Conservation (phyloP, 495 filamentous ascomycete species). For the Xylaria sp. region DNA sequence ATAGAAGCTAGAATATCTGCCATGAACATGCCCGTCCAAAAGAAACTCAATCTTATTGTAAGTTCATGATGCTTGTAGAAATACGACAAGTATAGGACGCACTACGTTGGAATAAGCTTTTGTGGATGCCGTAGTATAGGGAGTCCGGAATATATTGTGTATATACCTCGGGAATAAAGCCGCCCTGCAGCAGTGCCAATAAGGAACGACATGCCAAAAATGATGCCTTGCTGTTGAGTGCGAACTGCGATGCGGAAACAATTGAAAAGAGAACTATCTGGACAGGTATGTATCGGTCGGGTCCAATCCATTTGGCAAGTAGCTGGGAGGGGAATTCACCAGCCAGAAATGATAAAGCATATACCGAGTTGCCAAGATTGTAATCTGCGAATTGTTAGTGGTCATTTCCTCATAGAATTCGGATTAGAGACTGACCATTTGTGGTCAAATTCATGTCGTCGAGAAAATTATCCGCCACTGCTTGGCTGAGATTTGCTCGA, state of each 20-base stretch:
- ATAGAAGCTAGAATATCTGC: constrained; percentile 73
- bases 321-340: constrained; percentile 81
- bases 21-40: constrained; percentile 71
- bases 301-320: constrained; percentile 77
- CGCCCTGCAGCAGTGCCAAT: constrained; percentile 78
- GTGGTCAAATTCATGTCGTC: constrained; percentile 44
- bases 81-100: constrained; percentile 73
- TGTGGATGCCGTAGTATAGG: neutral
- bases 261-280: constrained; percentile 83
- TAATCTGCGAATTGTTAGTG: constrained; percentile 56
- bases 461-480: constrained; percentile 50
- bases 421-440: constrained; percentile 37
- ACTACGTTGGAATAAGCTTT: constrained; percentile 26
- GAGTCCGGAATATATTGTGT: neutral
- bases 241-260: constrained; percentile 72
- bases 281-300: constrained; percentile 84
- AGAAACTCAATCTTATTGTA: constrained; percentile 54
- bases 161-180: constrained; percentile 62
- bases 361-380: constrained; percentile 79
- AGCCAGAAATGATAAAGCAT: constrained; percentile 69
- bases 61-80: constrained; percentile 77
- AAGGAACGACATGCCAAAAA: constrained; percentile 71
- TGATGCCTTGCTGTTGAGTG: constrained; percentile 63
- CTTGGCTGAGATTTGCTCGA: constrained; percentile 66
- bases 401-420: neutral